Conservation (phyloP, 1,139 yeast species). For the Candida tetrigidarum region DNA sequence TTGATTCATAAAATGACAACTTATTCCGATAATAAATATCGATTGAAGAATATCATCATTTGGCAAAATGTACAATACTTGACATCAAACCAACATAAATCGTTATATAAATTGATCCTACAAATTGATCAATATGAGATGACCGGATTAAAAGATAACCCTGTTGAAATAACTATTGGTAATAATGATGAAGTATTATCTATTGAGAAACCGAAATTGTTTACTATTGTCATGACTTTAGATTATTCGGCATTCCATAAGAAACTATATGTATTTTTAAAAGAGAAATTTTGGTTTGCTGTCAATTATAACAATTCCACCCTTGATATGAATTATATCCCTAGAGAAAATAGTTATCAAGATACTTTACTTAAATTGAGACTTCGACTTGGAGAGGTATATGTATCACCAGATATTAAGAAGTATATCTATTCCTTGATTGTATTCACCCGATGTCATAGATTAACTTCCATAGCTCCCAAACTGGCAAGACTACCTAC, state of each 20-base stretch:
- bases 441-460: conserved; percentile 43
- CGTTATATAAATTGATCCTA: conserved; percentile 31
- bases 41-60: conserved; percentile 23
- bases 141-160: conserved; percentile 14
- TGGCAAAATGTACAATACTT: conserved; percentile 31
- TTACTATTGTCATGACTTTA: conserved; percentile 31
- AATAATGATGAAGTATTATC: conserved; percentile 15
- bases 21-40: conserved; percentile 9
- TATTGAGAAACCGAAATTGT: conserved; percentile 26
- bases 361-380: conserved; percentile 15
- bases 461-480: conserved; percentile 45
- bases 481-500: conserved; percentile 41
- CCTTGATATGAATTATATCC: conserved; percentile 4
- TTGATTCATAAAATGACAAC: conserved; percentile 15
- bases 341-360: conserved; percentile 6
- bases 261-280: conserved; percentile 33
- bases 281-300: conserved; percentile 47
- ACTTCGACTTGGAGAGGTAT: conserved; percentile 23
- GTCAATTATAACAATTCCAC: conserved; percentile 12
- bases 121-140: conserved; percentile 36
- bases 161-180: conserved; percentile 11
- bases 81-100: conserved; percentile 24
- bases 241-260: conserved; percentile 19
- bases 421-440: conserved; percentile 44
- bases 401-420: conserved; percentile 40